Evolutionary conservation across 768 basidiomycete species (phyloP).

Genomic region (Pleurotus ostreatus): DNA sequence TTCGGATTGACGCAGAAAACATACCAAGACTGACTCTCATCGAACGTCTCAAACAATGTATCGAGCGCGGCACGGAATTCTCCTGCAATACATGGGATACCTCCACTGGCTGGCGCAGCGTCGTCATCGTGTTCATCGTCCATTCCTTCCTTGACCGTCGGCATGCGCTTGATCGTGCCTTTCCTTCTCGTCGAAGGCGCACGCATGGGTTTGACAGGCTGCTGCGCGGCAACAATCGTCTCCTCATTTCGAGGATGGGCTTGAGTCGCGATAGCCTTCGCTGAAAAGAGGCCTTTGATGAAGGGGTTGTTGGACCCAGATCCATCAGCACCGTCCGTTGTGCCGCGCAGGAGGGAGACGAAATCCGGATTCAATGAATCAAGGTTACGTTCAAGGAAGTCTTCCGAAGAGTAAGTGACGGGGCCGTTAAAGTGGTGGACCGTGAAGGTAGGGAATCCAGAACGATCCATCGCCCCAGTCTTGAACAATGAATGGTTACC

Average conservation of each 20-base stretch:
- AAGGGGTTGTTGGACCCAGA: slow-evolving; percentile 88
- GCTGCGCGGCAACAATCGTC: slow-evolving; percentile 92
- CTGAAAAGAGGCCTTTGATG: slow-evolving; percentile 84
- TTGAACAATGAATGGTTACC: slow-evolving; percentile 93
- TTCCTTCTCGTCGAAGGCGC: slow-evolving; percentile 87
- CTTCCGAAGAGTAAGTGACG: slow-evolving; percentile 88
- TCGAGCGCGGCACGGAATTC: slow-evolving; percentile 86
- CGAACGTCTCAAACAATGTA: slow-evolving; percentile 80
- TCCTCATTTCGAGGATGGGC: slow-evolving; percentile 92
- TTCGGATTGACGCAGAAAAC: slow-evolving; percentile 94
- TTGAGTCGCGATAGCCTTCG: slow-evolving; percentile 86
- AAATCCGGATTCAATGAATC: slow-evolving; percentile 93
- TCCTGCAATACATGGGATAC: slow-evolving; percentile 74
- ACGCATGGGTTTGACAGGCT: slow-evolving; percentile 91
- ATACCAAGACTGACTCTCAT: slow-evolving; percentile 88
- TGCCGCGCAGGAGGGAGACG: slow-evolving; percentile 71
- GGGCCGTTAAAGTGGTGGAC: slow-evolving; percentile 90
- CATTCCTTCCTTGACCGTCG: slow-evolving; percentile 42
- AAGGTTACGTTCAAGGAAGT: slow-evolving; percentile 84
- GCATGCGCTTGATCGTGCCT: slow-evolving; percentile 61
- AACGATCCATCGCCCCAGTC: slow-evolving; percentile 66
- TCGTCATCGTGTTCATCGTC: slow-evolving; percentile 27
- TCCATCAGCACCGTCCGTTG: slow-evolving; percentile 54
- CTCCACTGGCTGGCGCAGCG: slow-evolving; percentile 14
- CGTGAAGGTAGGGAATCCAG: slow-evolving; percentile 83